phyloP scores from a whole-genome alignment of 2,329 filamentous ascomycete species.

The Cercospora berteroae region DNA sequence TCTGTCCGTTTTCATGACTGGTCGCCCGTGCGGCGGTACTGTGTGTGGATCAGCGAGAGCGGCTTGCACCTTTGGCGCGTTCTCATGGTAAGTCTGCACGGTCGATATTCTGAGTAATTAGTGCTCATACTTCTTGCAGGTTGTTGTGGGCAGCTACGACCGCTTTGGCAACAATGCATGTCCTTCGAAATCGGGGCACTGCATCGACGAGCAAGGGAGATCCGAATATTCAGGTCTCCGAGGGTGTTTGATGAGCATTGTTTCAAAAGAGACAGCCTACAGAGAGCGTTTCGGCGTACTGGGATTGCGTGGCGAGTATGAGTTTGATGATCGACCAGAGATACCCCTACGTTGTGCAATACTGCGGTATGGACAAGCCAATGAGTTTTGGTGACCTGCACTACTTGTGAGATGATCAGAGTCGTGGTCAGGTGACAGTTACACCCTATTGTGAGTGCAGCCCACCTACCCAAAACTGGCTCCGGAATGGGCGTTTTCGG shows the following conservation, averaged over 20 bases:
- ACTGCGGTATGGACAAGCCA: neutral
- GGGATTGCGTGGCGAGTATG: neutral
- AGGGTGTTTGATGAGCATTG: slow-evolving; percentile 41
- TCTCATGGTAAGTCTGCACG: slow-evolving; percentile 53
- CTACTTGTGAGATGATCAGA: neutral
- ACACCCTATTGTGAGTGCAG: neutral
- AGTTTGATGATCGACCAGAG: neutral
- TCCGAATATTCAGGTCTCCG: slow-evolving; percentile 40
- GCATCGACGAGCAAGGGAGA: slow-evolving; percentile 25
- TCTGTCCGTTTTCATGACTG: slow-evolving; percentile 63
- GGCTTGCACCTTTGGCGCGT: slow-evolving; percentile 64
- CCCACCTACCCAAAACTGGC: neutral
- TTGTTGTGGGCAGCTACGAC: slow-evolving; percentile 53
- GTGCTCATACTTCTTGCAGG: slow-evolving; percentile 38
- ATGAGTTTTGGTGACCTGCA: neutral
- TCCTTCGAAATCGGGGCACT: slow-evolving; percentile 41
- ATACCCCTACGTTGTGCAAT: neutral
- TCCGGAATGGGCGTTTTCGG: neutral
- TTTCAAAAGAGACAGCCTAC: slow-evolving; percentile 4
- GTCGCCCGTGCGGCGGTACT: slow-evolving; percentile 54
- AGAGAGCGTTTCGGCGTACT: neutral
- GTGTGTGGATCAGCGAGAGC: slow-evolving; percentile 53
- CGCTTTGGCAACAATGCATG: slow-evolving; percentile 49
- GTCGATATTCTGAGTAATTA: neutral
- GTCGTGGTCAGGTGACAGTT: neutral